Base-by-base conservation (phyloP, 192 early-diverging fungal genomes). In the Backusella tarrabulga region DNA sequence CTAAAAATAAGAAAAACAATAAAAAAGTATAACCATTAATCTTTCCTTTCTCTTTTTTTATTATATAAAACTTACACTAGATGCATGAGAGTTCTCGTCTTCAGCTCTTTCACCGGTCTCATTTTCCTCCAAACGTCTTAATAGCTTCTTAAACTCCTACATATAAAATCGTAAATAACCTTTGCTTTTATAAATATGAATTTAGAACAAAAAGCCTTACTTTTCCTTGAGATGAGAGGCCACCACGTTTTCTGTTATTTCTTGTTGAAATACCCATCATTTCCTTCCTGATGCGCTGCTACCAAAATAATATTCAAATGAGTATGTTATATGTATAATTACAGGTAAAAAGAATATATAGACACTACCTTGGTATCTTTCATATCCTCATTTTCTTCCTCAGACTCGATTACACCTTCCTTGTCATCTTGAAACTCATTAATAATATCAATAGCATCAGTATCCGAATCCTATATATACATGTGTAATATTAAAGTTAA, bases 341-440 rank as follows among this genome's bases (percentile, higher is more conserved):
- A 29, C 4, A 44, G 4, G 42, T 4, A 44, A 44, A 17, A 14
- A 2, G 15, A 44, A 44, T 44, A 2, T 44, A 17, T 44, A 6
- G 1, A 40, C n/a, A 23, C 41, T 83, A 87, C 85, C 66, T 85
- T 84, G 67, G 81, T 76, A 41, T 91, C 89, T 67, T 85, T 86
- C 26, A 78, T 83, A 38, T 92, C 90, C 15, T 91, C 89, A 54
- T 92, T 90, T 71, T 92, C 90, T 42, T 83, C 85, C 72, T 90
- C 91, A 71, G 90, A 86, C 29, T 93, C 93, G 35, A 87, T 86
- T 34, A 85, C 87, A 46, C 84, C 86, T 74, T 95, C 93, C 79
- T 95, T 92, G 71, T 95, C 92, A 74, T 93, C 93, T 67, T 93
- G 91, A 79, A 91, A 94, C 38, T 90, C 91, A 73, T 93, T 90